These are phyloP conservation scores for Cryphonectria carpinicola DNA, from an alignment of 2,329 filamentous ascomycete species.

Conservation along the genomic window DNA sequence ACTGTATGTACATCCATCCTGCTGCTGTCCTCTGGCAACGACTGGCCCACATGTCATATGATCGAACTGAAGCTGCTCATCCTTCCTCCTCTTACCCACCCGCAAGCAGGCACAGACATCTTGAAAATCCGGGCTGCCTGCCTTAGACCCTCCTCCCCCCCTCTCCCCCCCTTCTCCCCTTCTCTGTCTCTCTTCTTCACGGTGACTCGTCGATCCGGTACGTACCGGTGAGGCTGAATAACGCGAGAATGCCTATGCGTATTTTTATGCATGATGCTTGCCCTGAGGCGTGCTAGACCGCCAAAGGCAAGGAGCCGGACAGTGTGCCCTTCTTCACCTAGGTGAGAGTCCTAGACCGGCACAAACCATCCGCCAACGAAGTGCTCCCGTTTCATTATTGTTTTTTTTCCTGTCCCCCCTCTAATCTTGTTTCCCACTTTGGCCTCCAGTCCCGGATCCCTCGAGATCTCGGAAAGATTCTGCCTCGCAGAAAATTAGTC, in stretches of 20 bases:
- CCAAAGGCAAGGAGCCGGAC: neutral
- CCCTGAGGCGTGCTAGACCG: neutral
- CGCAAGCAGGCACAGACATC: conserved; percentile 4
- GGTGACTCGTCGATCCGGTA: neutral
- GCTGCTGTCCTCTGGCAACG: conserved; percentile 9
- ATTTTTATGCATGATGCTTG: conserved; percentile 14
- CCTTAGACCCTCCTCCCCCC: neutral
- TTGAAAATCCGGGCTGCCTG: neutral
- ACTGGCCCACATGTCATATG: neutral
- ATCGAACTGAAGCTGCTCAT: conserved; percentile 8
- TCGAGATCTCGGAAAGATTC: neutral
- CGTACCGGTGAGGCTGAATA: conserved; percentile 20
- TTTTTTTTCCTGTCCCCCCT: too few species aligned
- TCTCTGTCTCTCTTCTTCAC: neutral
- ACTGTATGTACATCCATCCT: neutral
- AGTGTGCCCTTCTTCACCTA: neutral
- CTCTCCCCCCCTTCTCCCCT: too few species aligned
- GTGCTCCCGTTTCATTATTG: neutral
- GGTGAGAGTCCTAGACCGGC: neutral
- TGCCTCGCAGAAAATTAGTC: neutral
- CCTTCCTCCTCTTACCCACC: conserved; percentile 13
- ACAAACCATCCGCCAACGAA: neutral
- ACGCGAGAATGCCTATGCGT: conserved; percentile 1
- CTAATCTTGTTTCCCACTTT: neutral
- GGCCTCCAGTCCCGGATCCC: neutral